Base-by-base conservation (phyloP, 78 protist species). In the Dictyostelium brefeldianum region DNA sequence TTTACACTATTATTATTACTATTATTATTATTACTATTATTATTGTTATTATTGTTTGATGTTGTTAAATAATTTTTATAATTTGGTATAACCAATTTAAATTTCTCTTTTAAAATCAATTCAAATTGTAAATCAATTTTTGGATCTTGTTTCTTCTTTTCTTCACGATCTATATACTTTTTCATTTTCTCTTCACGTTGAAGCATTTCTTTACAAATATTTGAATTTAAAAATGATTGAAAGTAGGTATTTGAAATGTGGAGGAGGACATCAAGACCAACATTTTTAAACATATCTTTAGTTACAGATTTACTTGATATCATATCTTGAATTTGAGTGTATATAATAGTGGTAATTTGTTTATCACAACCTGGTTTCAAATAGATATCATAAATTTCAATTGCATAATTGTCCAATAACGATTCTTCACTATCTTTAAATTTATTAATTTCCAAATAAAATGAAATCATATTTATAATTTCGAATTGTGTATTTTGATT, bases 141-240 rank as follows among this genome's bases (percentile, higher is more conserved):
- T 18, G 56, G 27, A 6, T 87, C 93, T 25, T 50, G 84, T 56
- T 83, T 83, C 46, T 87, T 87, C 46, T 75, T 75, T 31, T 78
- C 83, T 47, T 87, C 93, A 43, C 69, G 79, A 18, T 87, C 93
- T 10, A 43, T 20, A 48, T 87, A 87, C 51, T 77, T 87, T 17
- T 75, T 47, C 93, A 87, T 87, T 64, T 87, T 87, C n/a, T 87
- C 93, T 36, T 87, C 93, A 43, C 93, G 80, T 36, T 36, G 25
- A 59, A 87, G 27, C 93, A 87, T 87, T 11, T 87, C 93, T 25
- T 77, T 74, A n/a, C 93, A 87, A 31, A 87, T 22, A 25, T 56
- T 48, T 4, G 43, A 15, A 27, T 74, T 80, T 29, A 87, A 62
- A 54, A 87, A 87, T 22, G 50, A 29, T 25, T 69, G 78, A 54